A percentile compares a stretch with the other conserved stretches of the same genome.
These are phyloP conservation scores for Fusarium mexicanum DNA, from an alignment of 2,329 filamentous ascomycete genomes.

Conservation along the genomic window DNA sequence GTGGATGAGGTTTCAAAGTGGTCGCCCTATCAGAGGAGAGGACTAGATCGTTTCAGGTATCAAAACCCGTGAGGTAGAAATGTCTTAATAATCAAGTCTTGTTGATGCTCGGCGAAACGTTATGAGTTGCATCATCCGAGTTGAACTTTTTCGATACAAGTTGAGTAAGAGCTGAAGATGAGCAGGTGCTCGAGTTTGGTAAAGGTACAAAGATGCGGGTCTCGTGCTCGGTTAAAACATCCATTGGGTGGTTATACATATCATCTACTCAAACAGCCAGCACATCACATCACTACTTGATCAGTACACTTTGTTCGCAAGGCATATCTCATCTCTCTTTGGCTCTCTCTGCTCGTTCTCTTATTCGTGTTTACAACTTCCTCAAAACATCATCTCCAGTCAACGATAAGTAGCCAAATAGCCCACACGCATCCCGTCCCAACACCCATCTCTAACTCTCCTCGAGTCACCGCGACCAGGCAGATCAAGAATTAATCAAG, in stretches of 20 bases:
- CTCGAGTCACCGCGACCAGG: slow-evolving; percentile 37
- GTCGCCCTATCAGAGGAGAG: slow-evolving; percentile 21
- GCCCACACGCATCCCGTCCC: slow-evolving; percentile 17
- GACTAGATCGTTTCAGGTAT: slow-evolving; percentile 29
- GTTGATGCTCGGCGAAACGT: not conserved
- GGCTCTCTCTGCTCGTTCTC: slow-evolving; percentile 13
- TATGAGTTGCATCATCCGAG: not conserved
- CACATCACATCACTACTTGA: not conserved
- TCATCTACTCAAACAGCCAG: slow-evolving; percentile 17
- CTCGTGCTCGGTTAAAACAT: not conserved
- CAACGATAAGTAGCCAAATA: slow-evolving; percentile 4
- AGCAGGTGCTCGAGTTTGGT: not conserved
- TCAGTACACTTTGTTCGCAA: not conserved
- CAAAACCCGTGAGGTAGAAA: not conserved
- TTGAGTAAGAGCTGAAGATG: not conserved
- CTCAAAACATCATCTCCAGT: not conserved
- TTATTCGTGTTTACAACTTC: slow-evolving; percentile 20
- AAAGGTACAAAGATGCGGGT: not conserved
- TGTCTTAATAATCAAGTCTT: slow-evolving; percentile 29
- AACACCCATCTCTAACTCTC: slow-evolving; percentile 15
- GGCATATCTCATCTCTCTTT: slow-evolving; percentile 19
- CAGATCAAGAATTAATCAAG: slow-evolving; percentile 41
- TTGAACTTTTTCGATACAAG: not conserved
- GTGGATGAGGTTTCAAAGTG: slow-evolving; percentile 16
- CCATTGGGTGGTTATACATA: not conserved